phyloP scores from a whole-genome alignment of 371 early-diverging fungal genomes.

The Mucor ambiguus region DNA sequence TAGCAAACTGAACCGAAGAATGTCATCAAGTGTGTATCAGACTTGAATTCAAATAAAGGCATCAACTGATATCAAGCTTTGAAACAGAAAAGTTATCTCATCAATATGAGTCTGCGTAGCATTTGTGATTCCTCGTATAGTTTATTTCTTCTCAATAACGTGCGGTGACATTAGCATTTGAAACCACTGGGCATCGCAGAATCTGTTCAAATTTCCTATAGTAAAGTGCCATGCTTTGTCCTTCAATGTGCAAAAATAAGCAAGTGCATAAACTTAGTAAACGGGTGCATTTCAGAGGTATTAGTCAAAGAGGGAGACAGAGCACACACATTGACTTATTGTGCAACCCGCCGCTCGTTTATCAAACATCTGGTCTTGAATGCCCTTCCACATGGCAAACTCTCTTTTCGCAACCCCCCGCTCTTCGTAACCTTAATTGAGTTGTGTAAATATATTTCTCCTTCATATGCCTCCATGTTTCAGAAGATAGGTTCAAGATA shows the following conservation, averaged over 20 bases:
- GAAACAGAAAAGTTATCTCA: not conserved
- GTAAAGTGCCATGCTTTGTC: not conserved
- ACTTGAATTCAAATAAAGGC: too few relatives aligned
- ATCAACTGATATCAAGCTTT: not conserved
- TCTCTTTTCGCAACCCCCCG: not conserved
- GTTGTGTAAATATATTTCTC: not conserved
- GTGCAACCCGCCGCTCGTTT: slow-evolving; percentile 4
- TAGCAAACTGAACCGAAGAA: not conserved
- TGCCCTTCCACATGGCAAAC: slow-evolving; percentile 3
- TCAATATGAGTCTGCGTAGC: not conserved
- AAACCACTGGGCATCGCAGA: not conserved
- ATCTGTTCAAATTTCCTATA: not conserved
- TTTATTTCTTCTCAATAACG: not conserved
- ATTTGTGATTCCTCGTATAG: not conserved
- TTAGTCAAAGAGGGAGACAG: not conserved
- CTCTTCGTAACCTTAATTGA: not conserved
- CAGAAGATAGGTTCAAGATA: not conserved
- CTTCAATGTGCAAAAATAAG: not conserved
- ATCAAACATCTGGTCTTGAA: not conserved
- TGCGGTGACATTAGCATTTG: not conserved
- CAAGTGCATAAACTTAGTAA: not conserved
- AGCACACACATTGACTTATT: not conserved
- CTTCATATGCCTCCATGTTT: not conserved
- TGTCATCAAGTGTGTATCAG: not conserved
- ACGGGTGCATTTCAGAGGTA: not conserved